phyloP scores from a whole-genome alignment of 2,329 filamentous ascomycete species.

The Emmonsiellopsis sp. region DNA sequence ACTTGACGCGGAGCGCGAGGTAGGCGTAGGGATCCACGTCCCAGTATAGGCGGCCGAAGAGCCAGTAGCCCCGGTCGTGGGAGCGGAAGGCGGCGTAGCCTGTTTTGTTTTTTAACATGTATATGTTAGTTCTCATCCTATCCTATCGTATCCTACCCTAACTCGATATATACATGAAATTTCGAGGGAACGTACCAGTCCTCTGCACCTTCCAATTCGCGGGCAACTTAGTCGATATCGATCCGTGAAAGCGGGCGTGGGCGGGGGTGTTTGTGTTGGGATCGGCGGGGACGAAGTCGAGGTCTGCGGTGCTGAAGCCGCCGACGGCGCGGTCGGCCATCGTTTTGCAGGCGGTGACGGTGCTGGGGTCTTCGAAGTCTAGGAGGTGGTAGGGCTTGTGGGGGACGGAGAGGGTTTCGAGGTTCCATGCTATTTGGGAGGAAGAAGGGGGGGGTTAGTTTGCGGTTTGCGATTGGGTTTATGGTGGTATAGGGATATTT shows the following conservation, averaged over 20 bases:
- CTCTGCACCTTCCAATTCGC: conserved; percentile 43
- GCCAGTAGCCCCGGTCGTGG: conserved; percentile 60
- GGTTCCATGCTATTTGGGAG: conserved; percentile 29
- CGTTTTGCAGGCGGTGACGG: conserved; percentile 47
- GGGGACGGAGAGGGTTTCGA: conserved; percentile 28
- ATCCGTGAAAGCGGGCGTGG: conserved; percentile 77
- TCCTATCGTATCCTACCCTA: not conserved
- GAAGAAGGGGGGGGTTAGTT: too few relatives aligned
- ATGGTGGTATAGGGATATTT: too few relatives aligned
- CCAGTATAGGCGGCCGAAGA: conserved; percentile 83
- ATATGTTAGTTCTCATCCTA: conserved; percentile 3
- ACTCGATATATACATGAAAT: not conserved
- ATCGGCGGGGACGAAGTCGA: conserved; percentile 56
- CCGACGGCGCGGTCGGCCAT: conserved; percentile 85
- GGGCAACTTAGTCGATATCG: conserved; percentile 78
- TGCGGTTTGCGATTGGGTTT: too few relatives aligned
- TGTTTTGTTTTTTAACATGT: conserved; percentile 27
- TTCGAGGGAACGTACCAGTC: conserved; percentile 23
- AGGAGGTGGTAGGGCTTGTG: conserved; percentile 32
- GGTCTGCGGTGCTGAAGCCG: conserved; percentile 65
- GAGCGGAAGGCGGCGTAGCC: conserved; percentile 92
- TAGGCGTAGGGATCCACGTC: conserved; percentile 84
- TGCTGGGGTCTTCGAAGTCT: conserved; percentile 31
- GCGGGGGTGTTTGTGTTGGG: conserved; percentile 38
- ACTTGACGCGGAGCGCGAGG: conserved; percentile 79